Evolutionary conservation across 805 yeast genomes (phyloP).

Genomic region (Nakazawaea holstii): DNA sequence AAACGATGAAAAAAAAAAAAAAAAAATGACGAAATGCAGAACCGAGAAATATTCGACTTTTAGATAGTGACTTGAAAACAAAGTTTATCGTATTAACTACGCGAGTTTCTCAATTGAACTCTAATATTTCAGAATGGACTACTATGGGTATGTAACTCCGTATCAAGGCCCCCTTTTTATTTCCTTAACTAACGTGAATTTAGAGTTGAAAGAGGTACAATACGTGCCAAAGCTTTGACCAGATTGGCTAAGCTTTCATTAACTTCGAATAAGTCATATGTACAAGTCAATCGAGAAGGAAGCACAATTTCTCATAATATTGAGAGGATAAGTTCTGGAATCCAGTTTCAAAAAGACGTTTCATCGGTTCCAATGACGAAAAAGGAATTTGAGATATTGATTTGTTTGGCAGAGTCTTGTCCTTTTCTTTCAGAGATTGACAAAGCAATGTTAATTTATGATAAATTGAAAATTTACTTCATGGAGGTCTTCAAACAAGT

Average conservation of each 20-base stretch:
- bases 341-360: conserved; percentile 15
- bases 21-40: no score
- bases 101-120: no score
- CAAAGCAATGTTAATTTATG: conserved; percentile 35
- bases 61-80: no score
- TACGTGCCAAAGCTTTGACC: conserved; percentile 33
- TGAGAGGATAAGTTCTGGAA: conserved; percentile 17
- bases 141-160: conserved; percentile 7
- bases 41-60: no score
- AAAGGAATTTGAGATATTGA: conserved; percentile 49
- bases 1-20: no score
- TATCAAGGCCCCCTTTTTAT: neutral
- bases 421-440: conserved; percentile 25
- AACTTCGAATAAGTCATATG: conserved; percentile 16
- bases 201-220: conserved; percentile 28
- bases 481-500: conserved; percentile 45
- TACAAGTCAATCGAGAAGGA: conserved; percentile 1
- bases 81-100: no score
- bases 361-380: conserved; percentile 36
- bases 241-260: conserved; percentile 32
- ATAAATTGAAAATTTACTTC: conserved; percentile 41
- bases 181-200: neutral
- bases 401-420: conserved; percentile 39
- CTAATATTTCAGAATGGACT: conserved; percentile 2
- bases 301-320: conserved; percentile 14